Conservation (phyloP, 345 rosid genomes). For the Draba incana region DNA sequence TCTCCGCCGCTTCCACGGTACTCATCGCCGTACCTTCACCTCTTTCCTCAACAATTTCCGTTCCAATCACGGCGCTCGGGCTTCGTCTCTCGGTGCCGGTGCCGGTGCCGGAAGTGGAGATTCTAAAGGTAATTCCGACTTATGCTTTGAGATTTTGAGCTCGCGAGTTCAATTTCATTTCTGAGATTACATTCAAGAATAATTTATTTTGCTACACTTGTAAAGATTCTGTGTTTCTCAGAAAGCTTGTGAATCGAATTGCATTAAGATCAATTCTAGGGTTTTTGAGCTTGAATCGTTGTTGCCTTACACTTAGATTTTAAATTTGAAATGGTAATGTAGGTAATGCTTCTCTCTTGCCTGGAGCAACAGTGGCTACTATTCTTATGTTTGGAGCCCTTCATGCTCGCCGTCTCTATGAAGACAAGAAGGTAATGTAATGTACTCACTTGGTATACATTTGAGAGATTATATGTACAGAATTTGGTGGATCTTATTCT, state of each 20-base stretch:
- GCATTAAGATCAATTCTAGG: conserved; percentile 13
- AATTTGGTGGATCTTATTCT: conserved; percentile 6
- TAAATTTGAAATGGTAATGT: conserved; percentile 1
- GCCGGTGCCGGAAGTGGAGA: conserved; percentile 45
- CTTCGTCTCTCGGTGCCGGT: conserved; percentile 52
- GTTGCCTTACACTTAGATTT: background rate
- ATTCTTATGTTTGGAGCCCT: conserved; percentile 96
- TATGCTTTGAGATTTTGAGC: background rate
- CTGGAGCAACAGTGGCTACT: conserved; percentile 92
- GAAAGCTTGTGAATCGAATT: background rate
- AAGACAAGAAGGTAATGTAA: conserved; percentile 84
- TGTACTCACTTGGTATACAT: background rate
- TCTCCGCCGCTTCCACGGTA: conserved; percentile 37
- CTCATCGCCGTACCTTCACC: conserved; percentile 50
- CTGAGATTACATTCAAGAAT: conserved; percentile 12
- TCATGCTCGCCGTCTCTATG: conserved; percentile 89
- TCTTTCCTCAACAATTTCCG: conserved; percentile 55
- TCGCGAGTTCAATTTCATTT: conserved; percentile 8
- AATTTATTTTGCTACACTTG: background rate
- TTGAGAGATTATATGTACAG: background rate
- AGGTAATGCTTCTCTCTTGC: conserved; percentile 75
- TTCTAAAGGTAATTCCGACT: conserved; percentile 51
- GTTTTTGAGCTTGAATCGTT: conserved; percentile 23
- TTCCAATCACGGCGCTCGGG: conserved; percentile 46
- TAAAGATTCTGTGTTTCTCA: background rate